A percentile compares a stretch with the other conserved stretches of the same genome.
These are phyloP conservation scores for Leishmania martiniquensis DNA, from an alignment of 208 protist species.

Conservation along the genomic window DNA sequence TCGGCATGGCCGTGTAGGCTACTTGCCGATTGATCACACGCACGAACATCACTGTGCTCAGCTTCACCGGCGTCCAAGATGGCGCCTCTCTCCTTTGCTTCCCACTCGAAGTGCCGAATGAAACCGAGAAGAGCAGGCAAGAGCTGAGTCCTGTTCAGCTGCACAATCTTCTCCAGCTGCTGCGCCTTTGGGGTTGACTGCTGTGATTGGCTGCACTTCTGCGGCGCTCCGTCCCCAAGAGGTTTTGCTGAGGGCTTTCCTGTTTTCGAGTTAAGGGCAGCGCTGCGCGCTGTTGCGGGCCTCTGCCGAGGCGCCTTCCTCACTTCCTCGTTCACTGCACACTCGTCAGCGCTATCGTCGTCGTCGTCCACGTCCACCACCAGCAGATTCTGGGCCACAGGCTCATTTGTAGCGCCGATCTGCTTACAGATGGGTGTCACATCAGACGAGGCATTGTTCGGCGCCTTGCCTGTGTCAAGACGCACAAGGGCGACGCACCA, in stretches of 20 bases:
- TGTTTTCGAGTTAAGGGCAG: not conserved
- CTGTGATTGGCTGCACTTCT: not conserved
- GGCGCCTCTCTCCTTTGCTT: not conserved
- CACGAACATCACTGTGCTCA: too few relatives aligned
- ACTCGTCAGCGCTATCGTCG: not conserved
- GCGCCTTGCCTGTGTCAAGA: not conserved
- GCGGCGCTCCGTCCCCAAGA: not conserved
- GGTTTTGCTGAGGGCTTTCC: not conserved
- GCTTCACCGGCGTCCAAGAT: not conserved
- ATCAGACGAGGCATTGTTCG: not conserved
- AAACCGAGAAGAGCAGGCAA: not conserved
- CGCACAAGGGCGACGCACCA: not conserved
- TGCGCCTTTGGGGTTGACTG: not conserved
- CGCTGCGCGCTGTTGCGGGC: not conserved
- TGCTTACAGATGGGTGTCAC: not conserved
- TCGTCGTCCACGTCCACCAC: constrained; percentile 13
- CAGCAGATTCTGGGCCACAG: not conserved
- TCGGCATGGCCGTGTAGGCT: not conserved
- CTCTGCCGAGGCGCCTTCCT: not conserved
- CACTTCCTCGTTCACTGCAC: not conserved
- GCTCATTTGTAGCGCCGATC: not conserved
- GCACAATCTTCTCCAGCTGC: constrained; percentile 14
- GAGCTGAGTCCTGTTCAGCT: constrained; percentile 3
- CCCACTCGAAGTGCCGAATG: not conserved
- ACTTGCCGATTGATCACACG: not conserved